phyloP scores from a whole-genome alignment of 1,139 yeast genomes.

The Keqinozyma sinolaborantium region DNA sequence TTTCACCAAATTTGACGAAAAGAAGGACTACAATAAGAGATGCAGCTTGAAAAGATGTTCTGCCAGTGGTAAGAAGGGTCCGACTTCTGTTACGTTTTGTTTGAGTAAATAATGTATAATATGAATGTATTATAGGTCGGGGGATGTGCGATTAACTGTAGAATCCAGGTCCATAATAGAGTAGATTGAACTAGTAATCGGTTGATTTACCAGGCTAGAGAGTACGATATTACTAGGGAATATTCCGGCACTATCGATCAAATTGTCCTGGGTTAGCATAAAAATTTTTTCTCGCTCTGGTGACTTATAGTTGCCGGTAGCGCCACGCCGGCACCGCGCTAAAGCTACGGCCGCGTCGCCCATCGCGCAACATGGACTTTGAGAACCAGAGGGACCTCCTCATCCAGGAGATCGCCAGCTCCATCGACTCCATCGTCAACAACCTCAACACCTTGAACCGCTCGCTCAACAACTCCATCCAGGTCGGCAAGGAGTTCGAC shows the following conservation, averaged over 20 bases:
- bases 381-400: constrained; percentile 43
- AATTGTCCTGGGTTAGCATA: constrained; percentile 7
- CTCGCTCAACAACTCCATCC: constrained; percentile 37
- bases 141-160: constrained; percentile 25
- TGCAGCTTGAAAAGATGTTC: constrained; percentile 19
- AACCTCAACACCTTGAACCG: constrained; percentile 41
- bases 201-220: constrained; percentile 33
- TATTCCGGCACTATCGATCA: constrained; percentile 7
- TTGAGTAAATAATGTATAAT: constrained; percentile 27
- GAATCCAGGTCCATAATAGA: constrained; percentile 22
- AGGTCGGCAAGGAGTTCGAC: constrained; percentile 45
- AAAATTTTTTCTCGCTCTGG: constrained; percentile 1
- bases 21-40: constrained; percentile 42
- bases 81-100: constrained; percentile 35
- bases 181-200: constrained; percentile 26
- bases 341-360: too few species aligned
- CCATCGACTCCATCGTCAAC: constrained; percentile 38
- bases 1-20: constrained; percentile 32
- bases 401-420: constrained; percentile 39
- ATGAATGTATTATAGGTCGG: constrained; percentile 9
- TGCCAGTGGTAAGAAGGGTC: constrained; percentile 17
- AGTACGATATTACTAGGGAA: constrained; percentile 33
- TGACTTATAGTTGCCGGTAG: neutral
- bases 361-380: constrained; percentile 25
- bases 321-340: too few species aligned